Conservation (phyloP, 495 filamentous ascomycete species). For the Physcia stellaris region DNA sequence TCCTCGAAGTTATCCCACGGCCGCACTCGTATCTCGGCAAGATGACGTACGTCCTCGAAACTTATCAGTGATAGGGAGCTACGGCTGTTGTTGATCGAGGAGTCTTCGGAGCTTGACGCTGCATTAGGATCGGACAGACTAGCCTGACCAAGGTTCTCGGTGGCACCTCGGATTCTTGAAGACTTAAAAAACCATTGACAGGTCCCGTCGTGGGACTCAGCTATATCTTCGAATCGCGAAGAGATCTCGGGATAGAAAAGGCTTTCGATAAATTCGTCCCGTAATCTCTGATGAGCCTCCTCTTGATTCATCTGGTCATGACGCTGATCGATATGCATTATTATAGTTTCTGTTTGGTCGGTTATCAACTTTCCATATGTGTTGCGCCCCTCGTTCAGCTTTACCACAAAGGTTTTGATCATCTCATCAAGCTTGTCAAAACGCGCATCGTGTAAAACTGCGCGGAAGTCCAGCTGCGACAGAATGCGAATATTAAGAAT, state of each 20-base stretch:
- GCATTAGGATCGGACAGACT: too few relatives aligned
- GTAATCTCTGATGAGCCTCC: neutral
- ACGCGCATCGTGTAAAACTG: neutral
- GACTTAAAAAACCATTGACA: constrained; percentile 22
- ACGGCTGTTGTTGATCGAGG: too few relatives aligned
- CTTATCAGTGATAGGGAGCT: too few relatives aligned
- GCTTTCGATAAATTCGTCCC: constrained; percentile 8
- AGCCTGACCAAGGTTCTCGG: too few relatives aligned
- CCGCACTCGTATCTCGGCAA: too few relatives aligned
- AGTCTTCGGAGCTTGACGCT: too few relatives aligned
- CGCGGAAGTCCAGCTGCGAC: neutral
- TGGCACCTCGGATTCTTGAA: neutral
- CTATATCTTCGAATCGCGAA: constrained; percentile 14
- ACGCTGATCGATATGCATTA: neutral
- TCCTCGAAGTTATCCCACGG: constrained; percentile 17
- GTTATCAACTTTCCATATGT: neutral
- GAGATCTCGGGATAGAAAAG: constrained; percentile 15
- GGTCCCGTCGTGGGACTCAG: constrained; percentile 14
- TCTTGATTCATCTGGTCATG: neutral
- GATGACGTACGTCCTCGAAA: too few relatives aligned
- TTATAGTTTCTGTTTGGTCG: neutral
- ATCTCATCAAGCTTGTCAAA: neutral
- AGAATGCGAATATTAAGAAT: neutral
- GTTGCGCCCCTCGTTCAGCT: neutral
- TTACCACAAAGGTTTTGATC: neutral